phyloP scores from a whole-genome alignment of 2,329 filamentous ascomycete genomes.

The Penicillium griseofulvum region DNA sequence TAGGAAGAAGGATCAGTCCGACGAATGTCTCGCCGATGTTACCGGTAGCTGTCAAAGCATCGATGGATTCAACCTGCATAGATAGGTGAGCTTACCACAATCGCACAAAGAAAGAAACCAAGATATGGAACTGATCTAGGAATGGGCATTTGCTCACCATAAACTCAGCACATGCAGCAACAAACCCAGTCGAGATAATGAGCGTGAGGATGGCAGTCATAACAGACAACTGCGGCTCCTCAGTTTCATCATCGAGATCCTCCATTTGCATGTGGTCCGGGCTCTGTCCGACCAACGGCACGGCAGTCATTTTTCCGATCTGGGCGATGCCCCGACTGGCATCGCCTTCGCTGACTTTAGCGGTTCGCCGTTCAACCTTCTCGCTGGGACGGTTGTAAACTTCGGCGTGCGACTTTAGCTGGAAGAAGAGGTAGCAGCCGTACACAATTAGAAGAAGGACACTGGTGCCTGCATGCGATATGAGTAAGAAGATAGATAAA shows the following conservation, averaged over 20 bases:
- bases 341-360: constrained; percentile 51
- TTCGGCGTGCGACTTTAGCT: constrained; percentile 76
- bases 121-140: background rate
- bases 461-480: constrained; percentile 45
- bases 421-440: constrained; percentile 80
- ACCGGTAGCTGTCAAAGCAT: constrained; percentile 50
- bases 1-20: constrained; percentile 62
- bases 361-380: constrained; percentile 64
- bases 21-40: constrained; percentile 60
- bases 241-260: constrained; percentile 66
- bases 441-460: constrained; percentile 85
- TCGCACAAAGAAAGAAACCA: background rate
- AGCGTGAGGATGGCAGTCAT: constrained; percentile 71
- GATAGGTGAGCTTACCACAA: background rate
- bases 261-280: constrained; percentile 49
- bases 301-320: constrained; percentile 54
- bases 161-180: constrained; percentile 72
- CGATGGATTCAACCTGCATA: constrained; percentile 52
- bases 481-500: background rate
- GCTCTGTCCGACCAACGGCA: constrained; percentile 48
- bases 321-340: constrained; percentile 51
- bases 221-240: constrained; percentile 72
- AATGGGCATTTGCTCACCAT: constrained; percentile 45
- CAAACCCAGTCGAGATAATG: constrained; percentile 69
- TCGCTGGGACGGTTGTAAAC: constrained; percentile 79